phyloP scores from a whole-genome alignment of 1,284 basidiomycete genomes.

The Papiliotrema flavescens region DNA sequence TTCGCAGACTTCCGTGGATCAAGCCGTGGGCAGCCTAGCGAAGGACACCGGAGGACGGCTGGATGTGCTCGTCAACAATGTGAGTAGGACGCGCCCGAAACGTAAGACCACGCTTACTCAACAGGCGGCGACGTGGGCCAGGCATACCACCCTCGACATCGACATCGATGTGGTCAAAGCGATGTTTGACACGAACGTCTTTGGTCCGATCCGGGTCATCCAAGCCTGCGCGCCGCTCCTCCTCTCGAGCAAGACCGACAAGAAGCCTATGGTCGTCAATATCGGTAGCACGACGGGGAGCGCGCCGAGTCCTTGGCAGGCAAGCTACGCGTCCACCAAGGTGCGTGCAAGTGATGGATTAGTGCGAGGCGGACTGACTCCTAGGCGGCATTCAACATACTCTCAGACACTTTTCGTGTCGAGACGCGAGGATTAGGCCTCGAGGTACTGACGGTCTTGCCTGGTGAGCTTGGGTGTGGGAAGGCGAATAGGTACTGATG shows the following conservation, averaged over 20 bases:
- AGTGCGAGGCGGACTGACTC: not conserved
- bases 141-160: constrained; percentile 5
- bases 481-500: not conserved
- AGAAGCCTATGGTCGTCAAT: not conserved
- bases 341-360: not conserved
- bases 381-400: not conserved
- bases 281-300: not conserved
- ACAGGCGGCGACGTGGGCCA: no score
- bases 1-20: constrained; percentile 1
- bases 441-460: not conserved
- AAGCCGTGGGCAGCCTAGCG: constrained; percentile 1
- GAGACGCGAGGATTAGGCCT: not conserved
- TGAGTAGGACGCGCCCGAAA: no score
- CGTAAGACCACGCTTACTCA: no score
- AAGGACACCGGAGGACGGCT: constrained; percentile 7
- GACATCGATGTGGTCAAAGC: constrained; percentile 5
- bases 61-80: constrained; percentile 20
- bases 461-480: not conserved
- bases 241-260: no score
- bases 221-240: constrained; percentile 18
- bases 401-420: not conserved
- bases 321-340: not conserved
- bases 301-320: not conserved
- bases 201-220: constrained; percentile 14
- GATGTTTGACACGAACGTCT: constrained; percentile 23